Conservation (phyloP, 2,329 filamentous ascomycete genomes). For the Pleomassaria siparia region DNA sequence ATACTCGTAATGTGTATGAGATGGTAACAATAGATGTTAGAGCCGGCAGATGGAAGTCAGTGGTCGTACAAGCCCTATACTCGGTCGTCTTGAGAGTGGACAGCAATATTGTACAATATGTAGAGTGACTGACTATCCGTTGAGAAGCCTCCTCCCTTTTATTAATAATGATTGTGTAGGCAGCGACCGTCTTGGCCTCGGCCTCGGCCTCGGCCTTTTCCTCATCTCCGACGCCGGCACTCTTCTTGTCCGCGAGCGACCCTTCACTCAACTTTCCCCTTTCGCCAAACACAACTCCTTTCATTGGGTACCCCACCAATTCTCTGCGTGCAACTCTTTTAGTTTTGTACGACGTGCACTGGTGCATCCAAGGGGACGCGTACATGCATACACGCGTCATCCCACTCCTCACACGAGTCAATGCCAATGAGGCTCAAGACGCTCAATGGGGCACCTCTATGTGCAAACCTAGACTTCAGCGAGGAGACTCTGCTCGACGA, state of each 20-base stretch:
- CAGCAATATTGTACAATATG: background rate
- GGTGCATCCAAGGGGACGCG: background rate
- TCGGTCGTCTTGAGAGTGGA: background rate
- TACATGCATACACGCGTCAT: background rate
- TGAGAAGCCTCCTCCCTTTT: too few relatives aligned
- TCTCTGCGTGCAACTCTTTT: background rate
- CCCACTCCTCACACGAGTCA: too few relatives aligned
- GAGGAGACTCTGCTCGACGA: slow-evolving; percentile 54
- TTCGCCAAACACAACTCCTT: background rate
- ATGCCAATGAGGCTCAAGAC: slow-evolving; percentile 48
- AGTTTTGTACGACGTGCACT: too few relatives aligned
- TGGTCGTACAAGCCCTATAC: background rate
- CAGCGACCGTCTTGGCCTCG: background rate
- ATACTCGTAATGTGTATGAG: background rate
- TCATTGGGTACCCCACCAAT: background rate
- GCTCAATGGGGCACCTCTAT: slow-evolving; percentile 63
- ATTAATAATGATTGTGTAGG: background rate
- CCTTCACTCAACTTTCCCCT: background rate
- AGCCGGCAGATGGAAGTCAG: background rate
- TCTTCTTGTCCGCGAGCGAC: background rate
- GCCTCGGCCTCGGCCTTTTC: background rate
- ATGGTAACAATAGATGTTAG: too few relatives aligned
- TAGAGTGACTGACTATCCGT: too few relatives aligned
- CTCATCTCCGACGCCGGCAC: background rate
- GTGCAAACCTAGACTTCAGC: slow-evolving; percentile 57